Conservation (phyloP, 2,329 filamentous ascomycete genomes). For the Hymenoscyphus linearis region DNA sequence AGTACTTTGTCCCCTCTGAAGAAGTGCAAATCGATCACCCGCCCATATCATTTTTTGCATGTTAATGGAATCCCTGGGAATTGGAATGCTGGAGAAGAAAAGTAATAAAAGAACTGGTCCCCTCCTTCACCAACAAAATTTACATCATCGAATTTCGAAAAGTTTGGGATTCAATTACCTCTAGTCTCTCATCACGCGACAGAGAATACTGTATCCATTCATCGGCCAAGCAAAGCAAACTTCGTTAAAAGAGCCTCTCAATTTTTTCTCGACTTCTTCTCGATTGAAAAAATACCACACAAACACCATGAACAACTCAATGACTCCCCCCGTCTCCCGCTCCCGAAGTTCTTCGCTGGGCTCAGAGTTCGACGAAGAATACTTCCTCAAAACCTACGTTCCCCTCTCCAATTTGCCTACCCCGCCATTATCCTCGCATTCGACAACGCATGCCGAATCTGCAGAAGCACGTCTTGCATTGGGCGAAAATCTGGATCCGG, state of each 20-base stretch:
- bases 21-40: constrained; percentile 1
- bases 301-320: constrained; percentile 14
- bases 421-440: constrained; percentile 48
- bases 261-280: neutral
- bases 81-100: neutral
- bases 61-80: constrained; percentile 1
- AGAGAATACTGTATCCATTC: neutral
- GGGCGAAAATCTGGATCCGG: constrained; percentile 27
- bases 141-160: neutral
- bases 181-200: neutral
- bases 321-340: constrained; percentile 22
- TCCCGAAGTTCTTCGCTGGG: constrained; percentile 22
- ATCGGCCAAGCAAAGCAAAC: neutral
- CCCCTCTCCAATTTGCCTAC: constrained; percentile 64
- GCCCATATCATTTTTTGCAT: neutral
- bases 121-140: neutral
- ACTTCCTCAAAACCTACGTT: constrained; percentile 52
- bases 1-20: neutral
- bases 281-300: constrained; percentile 9
- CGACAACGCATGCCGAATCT: constrained; percentile 18
- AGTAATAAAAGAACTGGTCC: neutral
- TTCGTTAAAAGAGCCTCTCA: constrained; percentile 10
- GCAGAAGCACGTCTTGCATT: constrained; percentile 17
- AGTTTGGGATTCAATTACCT: neutral
- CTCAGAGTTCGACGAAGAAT: constrained; percentile 28